Base-by-base conservation (phyloP, 257 asterid genomes). In the Misopates orontium region DNA sequence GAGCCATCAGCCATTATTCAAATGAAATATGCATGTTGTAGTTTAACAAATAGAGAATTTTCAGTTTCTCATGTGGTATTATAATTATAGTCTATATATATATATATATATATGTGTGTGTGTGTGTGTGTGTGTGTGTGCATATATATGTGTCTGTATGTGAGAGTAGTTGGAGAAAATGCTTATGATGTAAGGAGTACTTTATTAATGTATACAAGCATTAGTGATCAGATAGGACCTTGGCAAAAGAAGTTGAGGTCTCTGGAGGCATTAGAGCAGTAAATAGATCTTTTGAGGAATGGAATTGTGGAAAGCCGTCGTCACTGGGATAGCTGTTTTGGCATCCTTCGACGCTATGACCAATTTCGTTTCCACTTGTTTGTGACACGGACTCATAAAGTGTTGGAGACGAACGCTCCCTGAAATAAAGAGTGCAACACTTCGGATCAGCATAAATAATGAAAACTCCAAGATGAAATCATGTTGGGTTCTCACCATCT, bases 331-430 rank as follows among this genome's bases (percentile, higher is more conserved):
- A 51, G 65, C 64, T 72, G 52, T 60, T 75, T 22, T 66, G 74
- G 45, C 75, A 72, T 64, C 62, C 83, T 59, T 81, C 83, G 1
- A 69, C 55, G 31, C 69, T 73, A 52, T 79, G 80, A 62, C 56
- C 72, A 48, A 73, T 73, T 59, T 82, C 80, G 10, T 82, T 79
- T 23, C 82, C 81, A 69, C 80, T 73, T 51, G 82, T 73, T 41
- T 79, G 84, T 11, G 87, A 82, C 17, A 79, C 78, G 1, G 80
- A 76, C 4, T 82, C 84, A 28, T 71, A 77, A 49, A 76, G 24
- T 0, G 78, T 77, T 23, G 87, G 79, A 20, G 87, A 69, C 36
- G 81, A 68, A 20, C 65, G 76, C 52, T 81, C 81, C 80, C 87
- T 81, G 41, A 39, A 58, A 28, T 28, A 3, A 28, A 7, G 7